Conservation (phyloP, 768 basidiomycete species). For the Lentinula edodes region DNA sequence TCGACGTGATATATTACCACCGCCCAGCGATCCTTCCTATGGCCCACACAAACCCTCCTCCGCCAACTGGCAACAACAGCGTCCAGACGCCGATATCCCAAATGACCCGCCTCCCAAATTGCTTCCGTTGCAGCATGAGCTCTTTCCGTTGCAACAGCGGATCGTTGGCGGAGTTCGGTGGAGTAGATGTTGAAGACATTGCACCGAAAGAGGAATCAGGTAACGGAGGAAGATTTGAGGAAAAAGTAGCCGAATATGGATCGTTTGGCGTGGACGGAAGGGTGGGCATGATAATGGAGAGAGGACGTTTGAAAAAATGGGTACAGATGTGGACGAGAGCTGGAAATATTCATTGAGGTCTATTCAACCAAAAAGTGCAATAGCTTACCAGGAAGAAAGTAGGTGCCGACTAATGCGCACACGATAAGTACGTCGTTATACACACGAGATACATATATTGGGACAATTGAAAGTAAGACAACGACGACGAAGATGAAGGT, state of each 20-base stretch:
- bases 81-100: constrained; percentile 86
- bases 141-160: constrained; percentile 86
- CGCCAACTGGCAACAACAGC: constrained; percentile 58
- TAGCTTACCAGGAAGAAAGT: constrained; percentile 52
- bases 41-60: constrained; percentile 52
- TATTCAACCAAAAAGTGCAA: not conserved
- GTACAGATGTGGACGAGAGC: constrained; percentile 75
- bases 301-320: constrained; percentile 80
- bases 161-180: constrained; percentile 38
- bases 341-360: constrained; percentile 12
- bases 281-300: constrained; percentile 74
- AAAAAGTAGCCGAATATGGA: constrained; percentile 14
- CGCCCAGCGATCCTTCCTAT: constrained; percentile 41
- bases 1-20: constrained; percentile 34
- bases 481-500: constrained; percentile 34
- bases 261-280: constrained; percentile 24
- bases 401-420: constrained; percentile 50
- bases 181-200: constrained; percentile 15
- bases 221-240: constrained; percentile 10
- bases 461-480: constrained; percentile 40
- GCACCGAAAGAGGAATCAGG: constrained; percentile 5
- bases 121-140: constrained; percentile 67
- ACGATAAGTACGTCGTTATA: constrained; percentile 46
- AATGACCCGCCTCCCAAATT: constrained; percentile 64
- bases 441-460: constrained; percentile 28